Percentiles rank a stretch among this genome's conserved stretches.
phyloP scores from a whole-genome alignment of 2,329 filamentous ascomycete species.

The Tolypocladium inflatum region DNA sequence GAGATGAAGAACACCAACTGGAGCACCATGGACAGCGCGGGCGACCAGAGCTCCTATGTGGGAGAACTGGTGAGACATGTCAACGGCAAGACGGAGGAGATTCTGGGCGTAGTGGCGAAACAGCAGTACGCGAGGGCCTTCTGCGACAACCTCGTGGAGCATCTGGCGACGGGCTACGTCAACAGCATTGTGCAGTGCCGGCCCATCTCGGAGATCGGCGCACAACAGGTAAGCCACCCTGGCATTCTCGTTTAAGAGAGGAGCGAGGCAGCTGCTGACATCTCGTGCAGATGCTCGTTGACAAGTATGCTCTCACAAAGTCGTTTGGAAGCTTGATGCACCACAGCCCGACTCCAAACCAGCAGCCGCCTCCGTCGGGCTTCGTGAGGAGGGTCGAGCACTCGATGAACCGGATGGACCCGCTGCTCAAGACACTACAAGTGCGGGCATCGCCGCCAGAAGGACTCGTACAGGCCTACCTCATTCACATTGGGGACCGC shows the following conservation, averaged over 20 bases:
- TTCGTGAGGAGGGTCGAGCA: constrained; percentile 82
- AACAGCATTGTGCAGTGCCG: constrained; percentile 78
- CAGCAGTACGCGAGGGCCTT: constrained; percentile 91
- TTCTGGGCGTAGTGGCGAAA: constrained; percentile 71
- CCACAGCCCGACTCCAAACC: constrained; percentile 38
- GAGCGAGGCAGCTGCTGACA: background rate
- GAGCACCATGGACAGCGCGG: constrained; percentile 86
- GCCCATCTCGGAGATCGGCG: constrained; percentile 86
- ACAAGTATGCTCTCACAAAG: constrained; percentile 85
- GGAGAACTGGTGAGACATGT: constrained; percentile 68
- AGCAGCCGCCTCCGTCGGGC: constrained; percentile 37
- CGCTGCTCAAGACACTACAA: constrained; percentile 91
- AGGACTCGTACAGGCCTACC: constrained; percentile 90
- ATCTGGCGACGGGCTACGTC: constrained; percentile 70
- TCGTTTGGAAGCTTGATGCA: constrained; percentile 62
- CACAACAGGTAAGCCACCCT: constrained; percentile 60
- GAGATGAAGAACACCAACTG: constrained; percentile 97
- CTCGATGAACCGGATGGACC: constrained; percentile 79
- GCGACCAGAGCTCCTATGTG: constrained; percentile 90
- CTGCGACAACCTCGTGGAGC: constrained; percentile 90
- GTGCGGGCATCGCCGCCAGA: constrained; percentile 86
- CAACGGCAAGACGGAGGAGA: constrained; percentile 62
- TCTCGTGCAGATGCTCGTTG: constrained; percentile 69
- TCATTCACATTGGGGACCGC: constrained; percentile 91
- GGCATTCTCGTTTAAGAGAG: background rate